Conservation (phyloP, 495 filamentous ascomycete genomes). For the Neurospora sp. region DNA sequence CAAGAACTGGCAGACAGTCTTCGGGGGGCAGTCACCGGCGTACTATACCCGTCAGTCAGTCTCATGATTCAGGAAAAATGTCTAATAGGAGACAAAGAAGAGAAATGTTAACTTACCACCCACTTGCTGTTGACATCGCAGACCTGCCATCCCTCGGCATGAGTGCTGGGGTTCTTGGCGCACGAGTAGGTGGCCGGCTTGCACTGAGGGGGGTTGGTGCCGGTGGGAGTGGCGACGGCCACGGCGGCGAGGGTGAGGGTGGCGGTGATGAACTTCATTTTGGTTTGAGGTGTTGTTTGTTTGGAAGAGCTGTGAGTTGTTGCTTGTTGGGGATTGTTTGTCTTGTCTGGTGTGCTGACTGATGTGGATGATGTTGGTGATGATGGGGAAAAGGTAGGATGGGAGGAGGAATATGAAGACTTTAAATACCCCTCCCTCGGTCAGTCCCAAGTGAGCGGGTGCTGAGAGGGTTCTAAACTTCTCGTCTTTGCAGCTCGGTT, state of each 20-base stretch:
- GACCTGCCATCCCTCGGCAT: constrained; percentile 17
- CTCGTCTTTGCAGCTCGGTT: background rate
- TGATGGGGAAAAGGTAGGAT: background rate
- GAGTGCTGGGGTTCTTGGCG: constrained; percentile 6
- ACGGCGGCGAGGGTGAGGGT: constrained; percentile 13
- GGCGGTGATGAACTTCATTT: constrained; percentile 16
- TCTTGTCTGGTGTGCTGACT: background rate
- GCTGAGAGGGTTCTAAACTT: background rate
- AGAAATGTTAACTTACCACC: constrained; percentile 13
- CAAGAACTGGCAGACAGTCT: constrained; percentile 14
- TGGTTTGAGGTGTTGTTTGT: constrained; percentile 2
- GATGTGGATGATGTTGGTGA: background rate
- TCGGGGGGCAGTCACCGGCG: constrained; percentile 12
- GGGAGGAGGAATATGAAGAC: background rate
- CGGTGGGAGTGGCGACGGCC: constrained; percentile 8
- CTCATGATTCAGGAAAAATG: background rate
- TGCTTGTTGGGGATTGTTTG: background rate
- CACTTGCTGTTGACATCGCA: constrained; percentile 13
- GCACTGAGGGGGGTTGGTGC: constrained; percentile 4
- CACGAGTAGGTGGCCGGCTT: constrained; percentile 18
- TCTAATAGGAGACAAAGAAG: background rate
- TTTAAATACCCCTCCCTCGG: background rate
- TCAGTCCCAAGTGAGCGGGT: background rate
- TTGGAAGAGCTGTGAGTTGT: background rate
- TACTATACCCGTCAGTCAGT: constrained; percentile 6